Percentiles rank a stretch among this genome's conserved stretches.
Evolutionary conservation across 2,329 filamentous ascomycete genomes (phyloP).

Genomic region (Coniochaeta pulveracea): DNA sequence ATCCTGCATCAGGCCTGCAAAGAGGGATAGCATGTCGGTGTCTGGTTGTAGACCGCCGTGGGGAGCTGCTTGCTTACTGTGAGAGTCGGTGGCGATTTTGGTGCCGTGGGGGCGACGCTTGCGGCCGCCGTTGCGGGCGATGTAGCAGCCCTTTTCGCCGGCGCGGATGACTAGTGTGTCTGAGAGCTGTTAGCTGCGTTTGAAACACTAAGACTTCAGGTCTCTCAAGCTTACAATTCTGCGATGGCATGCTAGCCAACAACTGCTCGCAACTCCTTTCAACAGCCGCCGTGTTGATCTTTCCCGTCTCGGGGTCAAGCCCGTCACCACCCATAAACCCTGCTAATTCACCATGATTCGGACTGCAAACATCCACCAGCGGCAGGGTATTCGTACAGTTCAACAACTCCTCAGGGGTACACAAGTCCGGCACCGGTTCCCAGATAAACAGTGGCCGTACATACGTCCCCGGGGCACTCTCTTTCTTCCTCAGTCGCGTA

Average conservation of each 20-base stretch:
- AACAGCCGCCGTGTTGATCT: slow-evolving; percentile 38
- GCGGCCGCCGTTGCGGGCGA: slow-evolving; percentile 46
- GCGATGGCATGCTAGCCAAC: slow-evolving; percentile 50
- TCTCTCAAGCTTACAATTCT: slow-evolving; percentile 32
- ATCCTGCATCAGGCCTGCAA: slow-evolving; percentile 45
- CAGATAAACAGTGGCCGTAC: slow-evolving; percentile 69
- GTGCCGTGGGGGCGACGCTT: slow-evolving; percentile 21
- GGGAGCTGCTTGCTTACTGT: slow-evolving; percentile 17
- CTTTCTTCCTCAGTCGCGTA: slow-evolving; percentile 38
- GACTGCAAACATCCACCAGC: slow-evolving; percentile 53
- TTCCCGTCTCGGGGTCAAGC: slow-evolving; percentile 40
- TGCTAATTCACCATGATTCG: slow-evolving; percentile 84
- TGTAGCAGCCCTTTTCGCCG: slow-evolving; percentile 61
- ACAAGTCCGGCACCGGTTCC: slow-evolving; percentile 84
- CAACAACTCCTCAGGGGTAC: slow-evolving; percentile 51
- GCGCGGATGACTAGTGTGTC: slow-evolving; percentile 57
- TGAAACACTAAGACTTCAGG: too few species aligned
- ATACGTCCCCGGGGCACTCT: slow-evolving; percentile 16
- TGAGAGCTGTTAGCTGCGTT: neutral
- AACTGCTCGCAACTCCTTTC: slow-evolving; percentile 53
- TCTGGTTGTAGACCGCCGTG: slow-evolving; percentile 45
- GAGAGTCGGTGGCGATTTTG: slow-evolving; percentile 12
- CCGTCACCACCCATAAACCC: slow-evolving; percentile 63
- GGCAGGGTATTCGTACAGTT: slow-evolving; percentile 53
- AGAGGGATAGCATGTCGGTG: slow-evolving; percentile 51